Evolutionary conservation across 148 eudicot genomes (phyloP).

Genomic region (Camellia lanceoleosa): DNA sequence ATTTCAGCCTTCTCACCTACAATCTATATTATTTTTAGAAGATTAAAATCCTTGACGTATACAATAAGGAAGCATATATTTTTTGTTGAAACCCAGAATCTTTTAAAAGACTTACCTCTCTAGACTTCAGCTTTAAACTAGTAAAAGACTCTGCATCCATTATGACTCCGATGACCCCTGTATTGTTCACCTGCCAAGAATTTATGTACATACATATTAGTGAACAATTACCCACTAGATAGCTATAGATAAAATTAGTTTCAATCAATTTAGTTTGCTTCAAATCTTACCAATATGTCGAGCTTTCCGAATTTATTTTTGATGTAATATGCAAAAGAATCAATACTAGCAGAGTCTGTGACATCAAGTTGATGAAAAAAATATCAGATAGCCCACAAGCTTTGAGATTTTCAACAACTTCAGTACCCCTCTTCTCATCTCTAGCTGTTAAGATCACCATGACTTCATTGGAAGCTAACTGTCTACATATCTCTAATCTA

Average conservation of each 20-base stretch:
- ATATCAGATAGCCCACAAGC: slow-evolving; percentile 9
- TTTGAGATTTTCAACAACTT: slow-evolving; percentile 22
- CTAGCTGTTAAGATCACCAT: slow-evolving; percentile 28
- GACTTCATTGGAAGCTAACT: slow-evolving; percentile 17
- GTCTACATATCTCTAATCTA: slow-evolving; percentile 21
- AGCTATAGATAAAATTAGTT: too few relatives aligned
- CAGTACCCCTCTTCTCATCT: slow-evolving; percentile 21
- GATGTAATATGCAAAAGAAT: slow-evolving; percentile 16
- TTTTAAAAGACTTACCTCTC: not conserved
- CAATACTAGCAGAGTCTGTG: slow-evolving; percentile 13
- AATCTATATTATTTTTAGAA: not conserved
- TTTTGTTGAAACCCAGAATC: too few relatives aligned
- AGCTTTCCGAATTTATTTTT: slow-evolving; percentile 16
- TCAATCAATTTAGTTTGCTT: too few relatives aligned
- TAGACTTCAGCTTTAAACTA: not conserved
- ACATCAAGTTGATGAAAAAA: slow-evolving; percentile 31
- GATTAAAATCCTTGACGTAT: too few relatives aligned
- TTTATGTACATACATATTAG: not conserved
- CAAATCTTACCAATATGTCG: slow-evolving; percentile 22
- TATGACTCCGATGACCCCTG: not conserved
- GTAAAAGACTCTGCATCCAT: not conserved
- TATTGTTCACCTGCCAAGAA: slow-evolving; percentile 20
- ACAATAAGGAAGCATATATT: too few relatives aligned
- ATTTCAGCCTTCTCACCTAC: not conserved
- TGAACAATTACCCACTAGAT: not conserved